phyloP scores from a whole-genome alignment of 1,139 yeast genomes.

The Suhomyces guaymorum region DNA sequence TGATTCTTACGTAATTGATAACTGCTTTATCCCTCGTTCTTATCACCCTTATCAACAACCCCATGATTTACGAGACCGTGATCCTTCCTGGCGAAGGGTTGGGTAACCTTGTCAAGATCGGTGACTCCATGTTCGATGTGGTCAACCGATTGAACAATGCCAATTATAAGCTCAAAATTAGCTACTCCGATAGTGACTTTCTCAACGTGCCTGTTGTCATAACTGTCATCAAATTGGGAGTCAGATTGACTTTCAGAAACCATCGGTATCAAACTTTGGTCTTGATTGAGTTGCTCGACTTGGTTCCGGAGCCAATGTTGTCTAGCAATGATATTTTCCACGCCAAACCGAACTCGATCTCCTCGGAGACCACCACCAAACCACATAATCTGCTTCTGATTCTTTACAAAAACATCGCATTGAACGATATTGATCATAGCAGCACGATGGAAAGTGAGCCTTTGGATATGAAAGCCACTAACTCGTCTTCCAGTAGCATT shows the following conservation, averaged over 20 bases:
- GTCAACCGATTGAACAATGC: slow-evolving; percentile 26
- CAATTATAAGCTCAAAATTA: slow-evolving; percentile 23
- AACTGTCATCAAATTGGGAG: slow-evolving; percentile 30
- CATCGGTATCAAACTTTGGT: slow-evolving; percentile 41
- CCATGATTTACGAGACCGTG: slow-evolving; percentile 25
- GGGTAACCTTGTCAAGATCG: slow-evolving; percentile 30
- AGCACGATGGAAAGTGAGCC: slow-evolving; percentile 7
- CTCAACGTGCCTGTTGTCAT: slow-evolving; percentile 37
- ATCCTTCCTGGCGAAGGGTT: slow-evolving; percentile 40
- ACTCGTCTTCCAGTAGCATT: slow-evolving; percentile 7
- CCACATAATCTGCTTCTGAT: slow-evolving; percentile 22
- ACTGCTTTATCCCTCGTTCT: neutral
- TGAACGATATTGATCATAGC: slow-evolving; percentile 25
- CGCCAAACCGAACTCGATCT: no score
- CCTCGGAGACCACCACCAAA: slow-evolving; percentile 1
- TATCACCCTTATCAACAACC: slow-evolving; percentile 1
- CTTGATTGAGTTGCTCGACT: slow-evolving; percentile 46
- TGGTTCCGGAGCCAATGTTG: no score
- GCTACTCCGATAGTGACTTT: slow-evolving; percentile 18
- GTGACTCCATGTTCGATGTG: slow-evolving; percentile 29
- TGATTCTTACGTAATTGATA: neutral
- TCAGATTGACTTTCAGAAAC: slow-evolving; percentile 44
- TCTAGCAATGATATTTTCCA: no score
- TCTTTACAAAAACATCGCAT: slow-evolving; percentile 33
- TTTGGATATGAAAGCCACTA: neutral